Evolutionary conservation across 306 rosid species (phyloP), one percentile per base, ranked within the genome.

Genomic region (Rosa persica): DNA sequence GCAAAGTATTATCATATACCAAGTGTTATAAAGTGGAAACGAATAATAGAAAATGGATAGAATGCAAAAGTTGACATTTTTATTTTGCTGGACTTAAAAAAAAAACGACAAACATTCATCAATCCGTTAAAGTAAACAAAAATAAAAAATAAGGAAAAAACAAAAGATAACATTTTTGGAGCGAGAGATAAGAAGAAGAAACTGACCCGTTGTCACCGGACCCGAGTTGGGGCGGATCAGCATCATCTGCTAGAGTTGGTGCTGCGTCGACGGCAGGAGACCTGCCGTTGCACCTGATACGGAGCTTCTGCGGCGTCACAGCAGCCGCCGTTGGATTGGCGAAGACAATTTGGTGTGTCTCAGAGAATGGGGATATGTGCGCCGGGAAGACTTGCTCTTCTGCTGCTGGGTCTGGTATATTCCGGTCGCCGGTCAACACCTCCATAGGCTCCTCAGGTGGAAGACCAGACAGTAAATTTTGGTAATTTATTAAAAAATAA

Each of bases 241-340:
- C 74, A 46, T 11, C 10, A 4, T 61, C 82, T 8, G 77, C 19
- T 6, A 16, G 42, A 30, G 42, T 9, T 47, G 72, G 23, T 55
- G 81, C 20, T 73, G n/a, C 19, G 55, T 0, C 82, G 2, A 43
- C 55, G 8, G 72, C 78, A 12, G 89, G 82, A 9, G 78, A 76
- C 84, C 85, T 55, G 36, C 68, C 81, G 83, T 52, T 79, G 87
- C 76, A 78, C 78, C 98, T 79, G 72, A 92, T 88, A 15, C 93
- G 96, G 79, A 95, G 98, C 78, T 92, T 95, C 84, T 89, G 97
- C 25, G 92, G 88, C 75, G 86, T 87, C 74, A 46, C 19, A 36
- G 46, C 68, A 39, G 84, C 43, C 48, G 81, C 43, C 47, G 76
- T 70, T 10, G 85, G 67, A 34, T 85, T 76, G 47, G 83, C 27